Base-by-base conservation (phyloP, 192 early-diverging fungal species). In the Irineochytrium annulatum region DNA sequence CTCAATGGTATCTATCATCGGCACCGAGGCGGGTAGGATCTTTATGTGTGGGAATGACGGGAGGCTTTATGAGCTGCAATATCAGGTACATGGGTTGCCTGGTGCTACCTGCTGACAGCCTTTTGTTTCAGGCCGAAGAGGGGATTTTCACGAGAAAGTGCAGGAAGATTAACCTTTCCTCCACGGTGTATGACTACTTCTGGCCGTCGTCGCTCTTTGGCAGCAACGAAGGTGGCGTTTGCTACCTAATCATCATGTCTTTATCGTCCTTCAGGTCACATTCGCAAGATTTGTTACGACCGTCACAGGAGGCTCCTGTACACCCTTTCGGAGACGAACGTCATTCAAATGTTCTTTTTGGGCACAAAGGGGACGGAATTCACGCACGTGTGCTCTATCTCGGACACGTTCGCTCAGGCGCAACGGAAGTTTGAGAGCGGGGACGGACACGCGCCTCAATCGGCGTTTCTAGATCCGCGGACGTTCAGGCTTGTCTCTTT, bases 1-100 rank as follows among this genome's bases (percentile, higher is more conserved):
- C 27, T 78, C 78, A 16, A 91, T 98, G 78, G 80, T 71, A 41
- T 79, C 78, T 43, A 93, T 98, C 55, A 72, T 78, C 13, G 91
- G 91, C 8, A 88, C 92, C 8, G 59, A 43, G 17, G 73, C 86
- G 34, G 95, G 95, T 20, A 77, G 95, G 3, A 87, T 98, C 31
- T 94, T 96, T 56, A 89, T 95, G 89, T 72, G 84, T 26, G 93
- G 94, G 43, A 84, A 84, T 57, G 87, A 94, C 66, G 90, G 90
- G 27, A 79, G 86, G 55, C 62, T 98, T 13, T 94, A 89, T 75
- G 95, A 98, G 73, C 75, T 98, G 33, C 75, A 75, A 29, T 98
- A 98, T 66, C 87, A 91, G 70, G 73, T 70, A 27, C 32, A 27
- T 52, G 22, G 4, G 30, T 22, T 32, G 29, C 5, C 34, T 17